A percentile compares a stretch with the other conserved stretches of the same genome.
Conservation (phyloP, 163 green algal species). For the Scenedesmus sp. region DNA sequence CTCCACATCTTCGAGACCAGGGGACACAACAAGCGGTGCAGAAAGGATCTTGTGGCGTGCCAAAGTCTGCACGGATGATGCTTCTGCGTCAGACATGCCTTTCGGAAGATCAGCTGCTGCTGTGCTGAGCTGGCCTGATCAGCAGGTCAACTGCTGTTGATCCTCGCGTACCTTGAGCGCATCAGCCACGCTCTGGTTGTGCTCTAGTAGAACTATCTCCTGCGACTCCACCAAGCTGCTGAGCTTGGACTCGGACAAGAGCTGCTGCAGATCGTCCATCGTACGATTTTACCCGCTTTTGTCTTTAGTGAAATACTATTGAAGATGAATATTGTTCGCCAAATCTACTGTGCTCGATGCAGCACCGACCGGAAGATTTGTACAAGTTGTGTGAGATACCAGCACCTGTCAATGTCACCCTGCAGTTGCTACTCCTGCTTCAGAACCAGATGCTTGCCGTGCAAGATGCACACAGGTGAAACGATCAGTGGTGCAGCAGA, state of each 20-base stretch:
- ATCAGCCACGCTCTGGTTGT: slow-evolving; percentile 53
- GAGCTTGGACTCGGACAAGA: not conserved
- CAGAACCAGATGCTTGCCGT: not conserved
- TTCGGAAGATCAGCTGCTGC: not conserved
- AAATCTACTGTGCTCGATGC: not conserved
- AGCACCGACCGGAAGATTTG: not conserved
- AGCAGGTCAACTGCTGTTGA: not conserved
- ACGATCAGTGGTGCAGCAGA: not conserved
- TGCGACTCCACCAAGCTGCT: slow-evolving; percentile 20
- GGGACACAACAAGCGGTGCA: slow-evolving; percentile 78
- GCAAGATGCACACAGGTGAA: not conserved
- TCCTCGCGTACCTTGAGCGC: slow-evolving; percentile 32
- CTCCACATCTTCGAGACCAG: slow-evolving; percentile 71
- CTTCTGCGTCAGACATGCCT: not conserved
- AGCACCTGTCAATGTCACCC: not conserved
- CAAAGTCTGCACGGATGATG: slow-evolving; percentile 59
- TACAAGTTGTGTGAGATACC: not conserved
- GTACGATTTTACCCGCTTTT: not conserved
- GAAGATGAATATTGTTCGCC: not conserved
- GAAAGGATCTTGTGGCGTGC: slow-evolving; percentile 77
- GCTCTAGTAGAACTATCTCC: slow-evolving; percentile 30
- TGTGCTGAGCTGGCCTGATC: not conserved
- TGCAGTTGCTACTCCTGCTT: not conserved
- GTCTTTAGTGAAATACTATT: not conserved
- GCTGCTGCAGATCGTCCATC: not conserved